These are phyloP conservation scores for Wallacemonas sp. DNA, from an alignment of 208 protist species.

Conservation along the genomic window DNA sequence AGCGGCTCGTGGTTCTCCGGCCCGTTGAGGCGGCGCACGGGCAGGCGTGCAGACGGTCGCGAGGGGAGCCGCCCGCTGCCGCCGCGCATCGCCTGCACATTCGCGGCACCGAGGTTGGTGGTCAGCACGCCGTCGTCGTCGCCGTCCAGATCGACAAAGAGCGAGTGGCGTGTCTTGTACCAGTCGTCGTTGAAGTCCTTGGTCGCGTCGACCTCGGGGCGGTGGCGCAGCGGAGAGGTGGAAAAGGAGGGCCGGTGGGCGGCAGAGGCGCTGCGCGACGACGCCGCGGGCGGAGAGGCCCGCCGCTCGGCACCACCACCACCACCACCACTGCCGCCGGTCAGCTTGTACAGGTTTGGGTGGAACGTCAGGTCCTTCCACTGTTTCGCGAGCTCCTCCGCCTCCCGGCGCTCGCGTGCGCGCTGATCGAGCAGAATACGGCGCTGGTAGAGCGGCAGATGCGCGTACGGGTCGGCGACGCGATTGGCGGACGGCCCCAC, in stretches of 20 bases:
- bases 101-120: neutral
- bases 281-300: neutral
- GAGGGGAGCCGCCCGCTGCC: neutral
- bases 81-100: neutral
- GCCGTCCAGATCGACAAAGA: slow-evolving; percentile 11
- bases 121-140: slow-evolving; percentile 6
- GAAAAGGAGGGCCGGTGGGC: neutral
- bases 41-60: neutral
- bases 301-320: too few relatives aligned
- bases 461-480: slow-evolving; percentile 23
- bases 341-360: slow-evolving; percentile 35
- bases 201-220: slow-evolving; percentile 21
- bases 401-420: slow-evolving; percentile 51
- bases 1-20: slow-evolving; percentile 14
- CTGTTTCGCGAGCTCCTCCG: slow-evolving; percentile 42
- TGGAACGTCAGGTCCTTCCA: slow-evolving; percentile 62
- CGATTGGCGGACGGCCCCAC: neutral
- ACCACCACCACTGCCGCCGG: neutral
- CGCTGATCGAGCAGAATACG: slow-evolving; percentile 70
- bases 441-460: slow-evolving; percentile 60
- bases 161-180: slow-evolving; percentile 8
- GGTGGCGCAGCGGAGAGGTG: neutral
- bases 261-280: neutral
- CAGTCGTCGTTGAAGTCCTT: slow-evolving; percentile 13
- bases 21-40: neutral